A percentile compares a stretch with the other conserved stretches of the same genome.
Evolutionary conservation across 768 basidiomycete species (phyloP).

Genomic region (Suillus paluster): DNA sequence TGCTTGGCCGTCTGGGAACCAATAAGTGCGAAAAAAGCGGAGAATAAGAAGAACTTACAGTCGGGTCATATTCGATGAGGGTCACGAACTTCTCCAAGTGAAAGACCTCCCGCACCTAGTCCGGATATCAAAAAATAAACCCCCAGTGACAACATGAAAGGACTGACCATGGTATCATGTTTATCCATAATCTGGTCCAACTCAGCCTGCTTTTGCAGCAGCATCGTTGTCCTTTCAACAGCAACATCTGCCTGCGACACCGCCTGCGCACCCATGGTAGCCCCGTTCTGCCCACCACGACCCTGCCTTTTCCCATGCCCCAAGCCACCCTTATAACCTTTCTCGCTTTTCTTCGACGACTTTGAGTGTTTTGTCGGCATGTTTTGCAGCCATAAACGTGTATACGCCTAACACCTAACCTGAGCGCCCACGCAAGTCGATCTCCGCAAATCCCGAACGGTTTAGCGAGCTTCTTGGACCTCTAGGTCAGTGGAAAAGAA

Average conservation of each 20-base stretch:
- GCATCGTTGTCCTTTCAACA: conserved; percentile 46
- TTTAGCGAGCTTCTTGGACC: conserved; percentile 65
- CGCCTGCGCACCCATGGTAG: conserved; percentile 12
- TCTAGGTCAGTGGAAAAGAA: not conserved
- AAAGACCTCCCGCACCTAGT: conserved; percentile 83
- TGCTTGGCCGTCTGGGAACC: conserved; percentile 63
- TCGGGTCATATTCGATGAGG: conserved; percentile 78
- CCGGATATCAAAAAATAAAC: conserved; percentile 8
- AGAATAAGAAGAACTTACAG: conserved; percentile 43
- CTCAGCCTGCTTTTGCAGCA: conserved; percentile 63
- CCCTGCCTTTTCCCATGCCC: conserved; percentile 16
- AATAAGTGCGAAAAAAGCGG: conserved; percentile 7
- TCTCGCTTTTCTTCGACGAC: conserved; percentile 10
- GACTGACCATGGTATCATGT: conserved; percentile 78
- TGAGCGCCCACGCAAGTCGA: conserved; percentile 40
- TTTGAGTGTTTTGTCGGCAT: conserved; percentile 31
- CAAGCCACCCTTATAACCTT: conserved; percentile 14
- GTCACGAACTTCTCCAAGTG: conserved; percentile 84
- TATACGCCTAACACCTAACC: not conserved
- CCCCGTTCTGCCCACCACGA: conserved; percentile 6
- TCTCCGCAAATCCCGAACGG: conserved; percentile 70
- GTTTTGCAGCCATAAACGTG: conserved; percentile 3
- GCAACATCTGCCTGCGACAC: conserved; percentile 26
- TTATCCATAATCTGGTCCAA: conserved; percentile 61
- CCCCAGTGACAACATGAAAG: conserved; percentile 3